Evolutionary conservation across 345 rosid species (phyloP), one percentile per base, ranked within the genome.

Genomic region (Gossypium longicalyx): DNA sequence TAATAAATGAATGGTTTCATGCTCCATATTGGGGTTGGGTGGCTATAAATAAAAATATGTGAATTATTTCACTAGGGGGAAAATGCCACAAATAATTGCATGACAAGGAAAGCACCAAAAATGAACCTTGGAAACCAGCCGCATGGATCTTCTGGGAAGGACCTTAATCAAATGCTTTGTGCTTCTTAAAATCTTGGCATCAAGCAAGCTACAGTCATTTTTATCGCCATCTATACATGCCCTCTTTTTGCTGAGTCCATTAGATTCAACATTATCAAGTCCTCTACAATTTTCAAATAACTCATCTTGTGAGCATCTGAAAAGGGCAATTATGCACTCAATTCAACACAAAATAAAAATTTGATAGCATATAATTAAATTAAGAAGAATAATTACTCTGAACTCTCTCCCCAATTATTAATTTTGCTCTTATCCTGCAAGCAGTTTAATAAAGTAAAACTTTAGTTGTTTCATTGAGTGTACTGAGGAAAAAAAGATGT

Each of bases 381-480:
- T 56, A 29, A 70, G 80, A 81, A 75, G 38, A 70, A 77, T 80
- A 79, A 74, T 88, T 86, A 88, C 89, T 78, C 88, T 81, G 88
- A 84, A 74, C 77, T 77, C 78, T 85, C 91, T 79, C 53, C 78
- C 73, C 84, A 89, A 80, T 78, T 84, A 56, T 72, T 75, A 73
- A 69, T 75, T 82, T 87, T 83, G 79, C 82, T 86, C 86, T 85
- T 88, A 76, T 82, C 94, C 97, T 90, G 91, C 73, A 75, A 81
- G 87, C 74, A 70, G 66, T 51, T 77, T 67, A 53, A 66, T 51
- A 71, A 27, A 72, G 43, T 59, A 9, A 60, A 71, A 76, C 74
- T 67, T 74, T 67, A 75, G 71, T 56, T 8, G 34, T 60, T 56
- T 63, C 17, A n/a, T 45, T 38, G 68, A 70, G 68, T 60, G 60